Evolutionary conservation across 164 flowering plant species (phyloP).

Genomic region (Vitis riparia): DNA sequence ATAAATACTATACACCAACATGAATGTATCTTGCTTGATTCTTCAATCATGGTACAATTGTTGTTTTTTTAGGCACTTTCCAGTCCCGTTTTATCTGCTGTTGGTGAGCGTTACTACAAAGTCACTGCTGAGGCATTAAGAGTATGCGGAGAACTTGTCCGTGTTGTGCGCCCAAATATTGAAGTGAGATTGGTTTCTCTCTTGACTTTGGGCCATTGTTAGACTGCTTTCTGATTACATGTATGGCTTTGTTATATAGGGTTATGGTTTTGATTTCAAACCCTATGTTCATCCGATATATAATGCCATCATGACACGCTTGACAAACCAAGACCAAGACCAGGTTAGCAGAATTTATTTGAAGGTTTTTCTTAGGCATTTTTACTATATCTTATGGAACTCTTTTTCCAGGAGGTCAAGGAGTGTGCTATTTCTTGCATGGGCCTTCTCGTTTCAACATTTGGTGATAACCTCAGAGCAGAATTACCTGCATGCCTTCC

Average conservation of each 20-base stretch:
- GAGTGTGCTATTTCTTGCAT: conserved; percentile 99
- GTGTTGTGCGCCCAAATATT: conserved; percentile 84
- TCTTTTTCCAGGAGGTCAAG: conserved; percentile 82
- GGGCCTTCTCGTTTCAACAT: conserved; percentile 92
- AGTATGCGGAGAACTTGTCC: conserved; percentile 96
- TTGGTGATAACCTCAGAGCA: conserved; percentile 81
- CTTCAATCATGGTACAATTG: neutral
- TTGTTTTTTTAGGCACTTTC: conserved; percentile 66
- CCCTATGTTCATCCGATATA: conserved; percentile 92
- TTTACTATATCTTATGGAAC: conserved; percentile 11
- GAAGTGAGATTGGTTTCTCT: conserved; percentile 42
- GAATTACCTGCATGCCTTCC: conserved; percentile 90
- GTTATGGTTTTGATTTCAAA: conserved; percentile 65
- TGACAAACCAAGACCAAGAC: conserved; percentile 99
- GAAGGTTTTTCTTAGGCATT: neutral
- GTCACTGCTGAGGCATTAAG: conserved; percentile 98
- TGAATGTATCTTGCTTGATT: neutral
- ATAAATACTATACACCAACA: neutral
- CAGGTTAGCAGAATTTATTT: conserved; percentile 55
- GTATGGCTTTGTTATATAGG: conserved; percentile 42
- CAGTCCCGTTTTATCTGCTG: conserved; percentile 84
- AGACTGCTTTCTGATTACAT: neutral
- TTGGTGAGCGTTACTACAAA: conserved; percentile 96
- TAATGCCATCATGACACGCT: conserved; percentile 81
- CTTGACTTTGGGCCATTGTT: conserved; percentile 1